Conservation (phyloP, 2,329 filamentous ascomycete species). For the Alternaria angustiovoidea region DNA sequence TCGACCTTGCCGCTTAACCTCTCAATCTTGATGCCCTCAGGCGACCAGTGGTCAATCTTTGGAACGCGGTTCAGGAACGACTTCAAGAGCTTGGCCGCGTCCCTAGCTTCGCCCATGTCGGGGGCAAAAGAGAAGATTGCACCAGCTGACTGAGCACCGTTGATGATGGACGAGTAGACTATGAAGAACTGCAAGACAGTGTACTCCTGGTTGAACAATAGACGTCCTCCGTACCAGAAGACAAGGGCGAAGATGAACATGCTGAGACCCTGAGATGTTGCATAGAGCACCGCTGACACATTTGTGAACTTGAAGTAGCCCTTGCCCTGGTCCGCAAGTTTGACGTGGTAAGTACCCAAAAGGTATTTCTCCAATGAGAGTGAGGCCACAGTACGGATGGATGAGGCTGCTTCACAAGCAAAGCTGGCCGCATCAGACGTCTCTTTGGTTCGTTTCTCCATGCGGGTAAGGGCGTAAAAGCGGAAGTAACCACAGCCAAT, state of each 20-base stretch:
- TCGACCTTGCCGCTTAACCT: constrained; percentile 72
- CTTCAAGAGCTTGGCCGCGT: constrained; percentile 82
- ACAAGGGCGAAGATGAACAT: constrained; percentile 49
- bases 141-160: constrained; percentile 90
- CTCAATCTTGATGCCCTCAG: constrained; percentile 62
- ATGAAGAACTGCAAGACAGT: constrained; percentile 90
- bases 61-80: constrained; percentile 84
- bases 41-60: constrained; percentile 64
- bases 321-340: constrained; percentile 73
- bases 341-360: constrained; percentile 72
- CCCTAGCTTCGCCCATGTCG: constrained; percentile 94
- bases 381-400: constrained; percentile 93
- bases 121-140: constrained; percentile 93
- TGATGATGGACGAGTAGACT: constrained; percentile 86
- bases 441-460: constrained; percentile 80
- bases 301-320: constrained; percentile 76
- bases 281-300: constrained; percentile 81
- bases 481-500: constrained; percentile 84
- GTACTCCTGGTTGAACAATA: constrained; percentile 58
- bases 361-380: constrained; percentile 89
- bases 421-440: constrained; percentile 80
- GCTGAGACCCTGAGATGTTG: constrained; percentile 81
- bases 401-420: constrained; percentile 91
- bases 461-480: constrained; percentile 87
- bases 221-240: constrained; percentile 50